Evolutionary conservation across 1,284 basidiomycete genomes (phyloP).

Genomic region (Mycosarcoma maydis): DNA sequence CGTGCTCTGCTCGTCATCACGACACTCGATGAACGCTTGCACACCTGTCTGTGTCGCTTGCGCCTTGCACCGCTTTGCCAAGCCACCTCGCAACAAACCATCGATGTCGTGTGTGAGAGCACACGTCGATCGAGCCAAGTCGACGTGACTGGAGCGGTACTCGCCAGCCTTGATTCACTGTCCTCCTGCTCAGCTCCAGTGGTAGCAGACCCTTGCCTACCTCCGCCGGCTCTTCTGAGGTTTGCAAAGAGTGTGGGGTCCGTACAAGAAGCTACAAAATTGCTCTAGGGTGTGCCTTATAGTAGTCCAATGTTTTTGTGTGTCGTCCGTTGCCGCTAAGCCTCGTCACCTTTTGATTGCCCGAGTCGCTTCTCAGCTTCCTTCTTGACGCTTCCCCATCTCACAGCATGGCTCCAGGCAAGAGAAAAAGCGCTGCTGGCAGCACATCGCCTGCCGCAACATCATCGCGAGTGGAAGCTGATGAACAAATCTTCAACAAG

Average conservation of each 20-base stretch:
- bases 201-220: not conserved
- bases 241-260: conserved; percentile 5
- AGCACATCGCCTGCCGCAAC: conserved; percentile 1
- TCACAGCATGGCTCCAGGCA: conserved; percentile 5
- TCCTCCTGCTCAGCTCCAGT: not conserved
- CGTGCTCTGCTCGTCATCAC: conserved; percentile 11
- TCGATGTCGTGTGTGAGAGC: conserved; percentile 44
- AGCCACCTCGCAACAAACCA: not conserved
- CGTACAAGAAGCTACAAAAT: not conserved
- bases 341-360: not conserved
- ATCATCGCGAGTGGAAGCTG: not conserved
- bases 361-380: not conserved
- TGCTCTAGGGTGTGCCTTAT: conserved; percentile 1
- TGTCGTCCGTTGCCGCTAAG: conserved; percentile 2
- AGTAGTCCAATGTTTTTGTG: too few relatives aligned
- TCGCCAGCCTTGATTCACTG: not conserved
- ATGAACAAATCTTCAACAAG: conserved; percentile 31
- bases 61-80: not conserved
- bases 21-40: not conserved
- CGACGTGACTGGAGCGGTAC: conserved; percentile 31
- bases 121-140: not conserved
- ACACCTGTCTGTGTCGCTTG: not conserved
- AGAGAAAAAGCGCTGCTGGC: conserved; percentile 5
- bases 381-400: not conserved
- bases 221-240: conserved; percentile 4